These are phyloP conservation scores for Pterocarpus macrocarpus DNA, from an alignment of 306 rosid species.

Conservation along the genomic window DNA sequence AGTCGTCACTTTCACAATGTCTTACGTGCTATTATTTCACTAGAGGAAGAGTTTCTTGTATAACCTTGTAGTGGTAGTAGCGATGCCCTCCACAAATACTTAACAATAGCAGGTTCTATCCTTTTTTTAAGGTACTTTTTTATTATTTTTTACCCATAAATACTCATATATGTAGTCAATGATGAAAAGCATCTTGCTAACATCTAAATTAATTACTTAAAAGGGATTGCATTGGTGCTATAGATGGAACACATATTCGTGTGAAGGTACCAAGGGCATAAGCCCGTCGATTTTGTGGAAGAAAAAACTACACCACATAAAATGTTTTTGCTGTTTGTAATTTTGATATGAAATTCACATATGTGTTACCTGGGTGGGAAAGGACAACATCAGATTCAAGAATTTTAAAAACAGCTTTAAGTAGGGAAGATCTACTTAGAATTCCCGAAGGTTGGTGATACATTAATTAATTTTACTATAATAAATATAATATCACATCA, in stretches of 20 bases:
- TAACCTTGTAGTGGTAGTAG: neutral
- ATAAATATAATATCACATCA: too few relatives aligned
- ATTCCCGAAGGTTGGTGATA: too few relatives aligned
- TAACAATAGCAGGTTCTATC: neutral
- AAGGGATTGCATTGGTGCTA: neutral
- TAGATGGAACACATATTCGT: too few relatives aligned
- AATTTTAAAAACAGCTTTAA: too few relatives aligned
- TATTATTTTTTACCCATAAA: neutral
- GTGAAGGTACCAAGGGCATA: neutral
- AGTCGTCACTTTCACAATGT: neutral
- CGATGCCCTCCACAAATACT: neutral
- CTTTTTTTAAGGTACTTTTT: neutral
- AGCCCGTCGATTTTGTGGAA: neutral
- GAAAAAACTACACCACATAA: neutral
- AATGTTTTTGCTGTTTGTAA: slow-evolving; percentile 1
- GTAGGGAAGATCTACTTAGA: too few relatives aligned
- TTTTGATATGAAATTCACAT: slow-evolving; percentile 24
- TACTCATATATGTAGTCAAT: neutral
- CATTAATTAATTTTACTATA: too few relatives aligned
- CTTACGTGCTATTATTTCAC: neutral
- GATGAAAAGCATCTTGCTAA: too few relatives aligned
- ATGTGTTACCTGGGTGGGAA: neutral
- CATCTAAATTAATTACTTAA: neutral
- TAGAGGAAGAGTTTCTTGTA: neutral
- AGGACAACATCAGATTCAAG: neutral